A percentile compares a stretch with the other conserved stretches of the same genome.
These are phyloP conservation scores for Diospyros kaki DNA, from an alignment of 148 eudicot genomes.

Conservation along the genomic window DNA sequence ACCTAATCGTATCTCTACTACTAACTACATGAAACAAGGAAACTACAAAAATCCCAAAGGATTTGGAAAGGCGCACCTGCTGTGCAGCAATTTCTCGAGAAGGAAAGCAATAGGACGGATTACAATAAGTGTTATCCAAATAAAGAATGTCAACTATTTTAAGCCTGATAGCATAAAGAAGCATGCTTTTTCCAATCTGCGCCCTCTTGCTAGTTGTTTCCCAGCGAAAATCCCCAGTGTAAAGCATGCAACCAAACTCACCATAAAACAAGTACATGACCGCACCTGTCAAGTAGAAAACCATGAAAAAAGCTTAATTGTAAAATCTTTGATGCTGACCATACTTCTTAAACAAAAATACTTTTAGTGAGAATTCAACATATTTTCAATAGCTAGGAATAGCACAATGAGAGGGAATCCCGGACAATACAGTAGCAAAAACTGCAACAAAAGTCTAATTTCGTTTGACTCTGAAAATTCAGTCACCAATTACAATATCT, in stretches of 20 bases:
- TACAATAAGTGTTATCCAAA: conserved; percentile 81
- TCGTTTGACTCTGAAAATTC: not conserved
- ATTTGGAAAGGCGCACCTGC: conserved; percentile 40
- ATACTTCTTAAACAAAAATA: not conserved
- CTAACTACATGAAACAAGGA: not conserved
- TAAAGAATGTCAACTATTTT: conserved; percentile 52
- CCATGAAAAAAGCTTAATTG: not conserved
- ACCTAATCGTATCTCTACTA: not conserved
- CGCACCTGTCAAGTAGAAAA: conserved; percentile 45
- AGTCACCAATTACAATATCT: not conserved
- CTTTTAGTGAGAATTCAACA: no score
- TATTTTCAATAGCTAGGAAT: not conserved
- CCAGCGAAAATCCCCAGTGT: conserved; percentile 94
- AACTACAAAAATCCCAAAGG: not conserved
- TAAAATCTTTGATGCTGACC: not conserved
- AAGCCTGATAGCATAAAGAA: conserved; percentile 51
- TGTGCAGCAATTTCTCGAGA: conserved; percentile 64
- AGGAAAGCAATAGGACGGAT: conserved; percentile 68
- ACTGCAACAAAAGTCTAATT: not conserved
- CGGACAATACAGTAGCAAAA: not conserved
- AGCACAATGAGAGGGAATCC: not conserved
- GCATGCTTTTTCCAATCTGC: conserved; percentile 49
- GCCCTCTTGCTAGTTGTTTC: conserved; percentile 47
- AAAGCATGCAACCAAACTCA: conserved; percentile 68
- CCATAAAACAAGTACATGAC: conserved; percentile 86